Evolutionary conservation across 2,329 filamentous ascomycete genomes (phyloP), one percentile per base, ranked within the genome.

Genomic region (Meredithiella fracta): DNA sequence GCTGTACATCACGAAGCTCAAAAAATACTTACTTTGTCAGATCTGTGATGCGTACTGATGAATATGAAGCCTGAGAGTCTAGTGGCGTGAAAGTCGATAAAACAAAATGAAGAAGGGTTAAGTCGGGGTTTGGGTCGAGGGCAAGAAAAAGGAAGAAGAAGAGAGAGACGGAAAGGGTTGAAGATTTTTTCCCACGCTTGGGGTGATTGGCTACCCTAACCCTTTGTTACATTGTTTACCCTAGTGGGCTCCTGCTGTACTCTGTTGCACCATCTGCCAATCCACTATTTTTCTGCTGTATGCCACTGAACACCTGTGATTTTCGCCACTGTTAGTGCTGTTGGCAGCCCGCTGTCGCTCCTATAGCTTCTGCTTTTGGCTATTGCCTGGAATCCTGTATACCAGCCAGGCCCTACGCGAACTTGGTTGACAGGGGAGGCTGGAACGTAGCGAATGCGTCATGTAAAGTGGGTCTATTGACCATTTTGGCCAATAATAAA

Each of bases 91-190:
- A 52, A 23, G 31, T 22, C 29, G 17, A 38, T 17, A 15, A 38
- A 38, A 38, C 29, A 56, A 20, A 53, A 37, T 7, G 51, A 50
- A 55, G 57, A 58, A 58, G 57, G 57, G 57, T 58, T 58, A 58
- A 55, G 47, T 58, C 49, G 53, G 57, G 56, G 57, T 58, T 58
- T 55, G 57, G 57, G 57, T 58, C 50, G 57, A 22, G 25, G 55
- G 51, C 34, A 25, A 29, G 44, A 53, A 58, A 26, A 38, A 55
- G 52, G 44, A 53, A 55, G 47, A 58, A 26, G 53, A 26, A 57
- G 34, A 53, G 34, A 47, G 55, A 57, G 49, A 38, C 52, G 34
- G 57, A 58, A 58, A 58, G 57, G 57, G 57, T 58, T 58, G 57
- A 52, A 55, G 53, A 58, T 51, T 47, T 53, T 55, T 58, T 38